These are phyloP conservation scores for Cyanodermella asteris DNA, from an alignment of 2,329 filamentous ascomycete species.

Conservation along the genomic window DNA sequence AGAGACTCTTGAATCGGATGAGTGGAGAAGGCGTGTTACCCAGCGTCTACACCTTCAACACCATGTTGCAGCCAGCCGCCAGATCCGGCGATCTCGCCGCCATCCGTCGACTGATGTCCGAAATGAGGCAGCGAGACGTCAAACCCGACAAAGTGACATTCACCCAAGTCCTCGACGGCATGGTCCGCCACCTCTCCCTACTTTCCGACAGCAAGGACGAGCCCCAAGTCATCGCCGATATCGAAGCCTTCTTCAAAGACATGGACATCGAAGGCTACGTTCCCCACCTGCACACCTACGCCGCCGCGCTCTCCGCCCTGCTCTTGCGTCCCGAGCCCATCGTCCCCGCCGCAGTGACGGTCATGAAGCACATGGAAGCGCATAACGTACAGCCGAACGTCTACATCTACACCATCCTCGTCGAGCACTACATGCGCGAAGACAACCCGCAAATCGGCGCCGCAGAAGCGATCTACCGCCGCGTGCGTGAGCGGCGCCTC, in stretches of 20 bases:
- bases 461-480: constrained; percentile 37
- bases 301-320: constrained; percentile 45
- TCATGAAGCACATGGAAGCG: constrained; percentile 40
- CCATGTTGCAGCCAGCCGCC: constrained; percentile 40
- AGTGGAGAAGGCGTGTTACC: constrained; percentile 22
- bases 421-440: constrained; percentile 42
- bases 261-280: constrained; percentile 35
- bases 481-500: constrained; percentile 15
- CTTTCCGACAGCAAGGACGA: constrained; percentile 20
- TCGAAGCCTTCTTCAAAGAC: constrained; percentile 33
- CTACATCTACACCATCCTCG: constrained; percentile 54
- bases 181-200: constrained; percentile 27
- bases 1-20: constrained; percentile 29
- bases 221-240: constrained; percentile 24
- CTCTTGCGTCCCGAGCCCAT: constrained; percentile 21
- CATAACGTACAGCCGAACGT: constrained; percentile 31
- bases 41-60: constrained; percentile 38
- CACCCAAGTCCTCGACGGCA: constrained; percentile 44
- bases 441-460: constrained; percentile 35
- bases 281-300: constrained; percentile 42
- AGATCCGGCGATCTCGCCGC: constrained; percentile 25
- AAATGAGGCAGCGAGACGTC: constrained; percentile 36
- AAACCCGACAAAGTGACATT: constrained; percentile 47
- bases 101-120: constrained; percentile 29
- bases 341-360: constrained; percentile 29